These are phyloP conservation scores for Ceratobasidium sp. DNA, from an alignment of 1,284 basidiomycete species.

Conservation along the genomic window DNA sequence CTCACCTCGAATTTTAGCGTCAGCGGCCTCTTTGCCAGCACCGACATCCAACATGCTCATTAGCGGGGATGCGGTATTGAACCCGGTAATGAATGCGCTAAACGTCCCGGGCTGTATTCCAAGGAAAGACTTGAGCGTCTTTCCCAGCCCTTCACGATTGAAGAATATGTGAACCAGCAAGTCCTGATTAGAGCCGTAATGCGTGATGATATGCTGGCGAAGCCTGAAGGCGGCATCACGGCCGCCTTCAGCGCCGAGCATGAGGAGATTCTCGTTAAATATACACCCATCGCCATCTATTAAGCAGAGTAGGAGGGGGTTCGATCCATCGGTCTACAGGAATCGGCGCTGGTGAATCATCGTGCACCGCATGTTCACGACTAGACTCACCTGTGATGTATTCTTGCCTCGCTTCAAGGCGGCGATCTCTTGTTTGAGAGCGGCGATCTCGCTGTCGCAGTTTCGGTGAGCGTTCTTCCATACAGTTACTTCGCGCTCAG, in stretches of 20 bases:
- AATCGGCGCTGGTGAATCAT: constrained; percentile 4
- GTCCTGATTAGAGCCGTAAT: constrained; percentile 56
- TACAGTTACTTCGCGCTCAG: constrained; percentile 22
- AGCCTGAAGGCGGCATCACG: constrained; percentile 60
- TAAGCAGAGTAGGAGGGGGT: constrained; percentile 59
- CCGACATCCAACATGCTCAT: constrained; percentile 77
- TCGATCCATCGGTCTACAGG: constrained; percentile 47
- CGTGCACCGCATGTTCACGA: not conserved
- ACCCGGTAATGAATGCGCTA: constrained; percentile 68
- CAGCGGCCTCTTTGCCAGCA: constrained; percentile 71
- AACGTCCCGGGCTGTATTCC: constrained; percentile 56
- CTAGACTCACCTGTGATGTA: not conserved
- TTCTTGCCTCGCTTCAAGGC: constrained; percentile 10
- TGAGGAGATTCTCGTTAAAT: constrained; percentile 53
- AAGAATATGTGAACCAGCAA: constrained; percentile 70
- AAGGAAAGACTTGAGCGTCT: constrained; percentile 57
- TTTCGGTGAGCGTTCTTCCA: constrained; percentile 18
- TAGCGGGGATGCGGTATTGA: constrained; percentile 68
- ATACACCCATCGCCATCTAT: constrained; percentile 70
- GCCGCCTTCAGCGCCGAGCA: constrained; percentile 64
- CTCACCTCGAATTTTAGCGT: constrained; percentile 74
- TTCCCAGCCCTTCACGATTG: constrained; percentile 65
- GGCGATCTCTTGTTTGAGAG: constrained; percentile 16
- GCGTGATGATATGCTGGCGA: constrained; percentile 58
- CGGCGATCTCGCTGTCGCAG: constrained; percentile 3